A percentile compares a stretch with the other conserved stretches of the same genome.
Conservation (phyloP, 129 eudicot species). For the Flaveria brownii region DNA sequence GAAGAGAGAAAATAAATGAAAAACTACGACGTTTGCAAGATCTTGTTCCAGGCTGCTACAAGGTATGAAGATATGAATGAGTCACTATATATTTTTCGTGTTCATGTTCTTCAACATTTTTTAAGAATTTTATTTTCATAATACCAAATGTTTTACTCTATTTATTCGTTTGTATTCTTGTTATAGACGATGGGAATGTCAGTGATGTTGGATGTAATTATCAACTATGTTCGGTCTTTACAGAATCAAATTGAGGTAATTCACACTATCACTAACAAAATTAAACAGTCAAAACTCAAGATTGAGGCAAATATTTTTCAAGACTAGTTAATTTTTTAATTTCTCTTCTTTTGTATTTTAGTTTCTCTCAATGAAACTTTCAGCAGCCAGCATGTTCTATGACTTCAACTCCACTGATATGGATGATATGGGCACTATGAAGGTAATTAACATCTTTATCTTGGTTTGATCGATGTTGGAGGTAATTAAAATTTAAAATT, state of each 20-base stretch:
- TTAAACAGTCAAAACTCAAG: not conserved
- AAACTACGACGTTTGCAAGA: constrained; percentile 77
- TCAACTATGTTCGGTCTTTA: constrained; percentile 73
- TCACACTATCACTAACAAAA: not conserved
- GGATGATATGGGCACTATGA: constrained; percentile 60
- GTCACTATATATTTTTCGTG: not conserved
- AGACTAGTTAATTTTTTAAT: not conserved
- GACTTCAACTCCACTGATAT: constrained; percentile 86
- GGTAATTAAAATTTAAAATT: too few relatives aligned
- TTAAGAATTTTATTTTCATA: too few relatives aligned
- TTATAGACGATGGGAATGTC: constrained; percentile 96
- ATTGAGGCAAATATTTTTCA: not conserved
- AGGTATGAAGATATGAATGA: constrained; percentile 41
- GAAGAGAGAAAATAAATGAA: constrained; percentile 89
- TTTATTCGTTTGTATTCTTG: not conserved
- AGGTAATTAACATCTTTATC: constrained; percentile 38
- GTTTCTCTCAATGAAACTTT: constrained; percentile 94
- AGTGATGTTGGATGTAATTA: constrained; percentile 87
- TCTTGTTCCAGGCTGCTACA: constrained; percentile 93
- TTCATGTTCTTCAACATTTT: not conserved
- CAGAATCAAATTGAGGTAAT: constrained; percentile 91
- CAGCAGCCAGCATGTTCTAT: constrained; percentile 86
- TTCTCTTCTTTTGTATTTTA: constrained; percentile 22
- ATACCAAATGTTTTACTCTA: too few relatives aligned
- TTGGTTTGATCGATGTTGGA: not conserved